These are phyloP conservation scores for Yamagishiella unicocca DNA, from an alignment of 139 green algal genomes.

Conservation along the genomic window DNA sequence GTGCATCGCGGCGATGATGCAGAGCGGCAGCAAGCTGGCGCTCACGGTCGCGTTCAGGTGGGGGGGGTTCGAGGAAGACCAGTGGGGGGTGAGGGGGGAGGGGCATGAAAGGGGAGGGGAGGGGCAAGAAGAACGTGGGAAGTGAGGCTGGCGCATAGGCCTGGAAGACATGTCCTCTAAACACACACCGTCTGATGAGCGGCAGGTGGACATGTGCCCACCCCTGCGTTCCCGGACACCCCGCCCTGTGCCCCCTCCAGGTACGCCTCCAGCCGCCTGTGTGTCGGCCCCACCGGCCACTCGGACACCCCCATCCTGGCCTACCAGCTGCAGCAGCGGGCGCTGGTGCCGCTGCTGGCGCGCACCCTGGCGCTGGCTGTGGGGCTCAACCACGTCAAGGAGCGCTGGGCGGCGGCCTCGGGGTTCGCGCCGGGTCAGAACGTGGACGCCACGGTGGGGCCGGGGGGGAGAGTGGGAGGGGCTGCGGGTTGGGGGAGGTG, in stretches of 20 bases:
- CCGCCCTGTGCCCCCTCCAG: conserved; percentile 15
- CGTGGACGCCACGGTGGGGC: conserved; percentile 64
- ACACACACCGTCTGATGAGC: too few species aligned
- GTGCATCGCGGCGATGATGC: conserved; percentile 94
- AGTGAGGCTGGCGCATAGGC: background rate
- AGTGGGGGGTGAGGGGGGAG: background rate
- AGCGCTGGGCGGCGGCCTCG: conserved; percentile 79
- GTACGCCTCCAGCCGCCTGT: conserved; percentile 86
- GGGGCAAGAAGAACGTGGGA: background rate
- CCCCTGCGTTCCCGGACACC: too few species aligned
- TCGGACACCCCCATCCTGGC: conserved; percentile 90
- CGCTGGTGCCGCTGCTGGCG: conserved; percentile 90
- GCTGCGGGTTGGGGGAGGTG: too few species aligned
- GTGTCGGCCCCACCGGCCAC: conserved; percentile 83
- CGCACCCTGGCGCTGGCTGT: conserved; percentile 88
- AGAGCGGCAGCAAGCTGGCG: conserved; percentile 82
- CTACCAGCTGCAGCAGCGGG: conserved; percentile 90
- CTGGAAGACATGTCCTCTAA: too few species aligned
- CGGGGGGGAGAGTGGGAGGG: background rate
- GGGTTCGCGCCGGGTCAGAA: conserved; percentile 76
- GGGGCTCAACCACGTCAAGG: conserved; percentile 86
- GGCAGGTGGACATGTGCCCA: too few species aligned
- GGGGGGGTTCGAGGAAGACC: background rate
- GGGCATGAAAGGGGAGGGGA: background rate
- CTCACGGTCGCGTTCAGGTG: conserved; percentile 74